Conservation (phyloP, 129 eudicot genomes). For the sunflower (Helianthus annuus) region HanXRQr2.0-SUNRISE NC_035447.2:75719813-75720312, state of each 20-base stretch:
- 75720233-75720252: too few relatives aligned
- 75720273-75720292: too few relatives aligned
- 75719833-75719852: constrained; percentile 95
- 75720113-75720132: constrained; percentile 45
- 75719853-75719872: constrained; percentile 85
- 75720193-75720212: background rate
- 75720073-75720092: constrained; percentile 90
- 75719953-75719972: too few relatives aligned
- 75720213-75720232: too few relatives aligned
- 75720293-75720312: too few relatives aligned
- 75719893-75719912: constrained; percentile 16
- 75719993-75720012: too few relatives aligned
- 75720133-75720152: constrained; percentile 6
- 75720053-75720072: constrained; percentile 93
- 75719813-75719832: constrained; percentile 73
- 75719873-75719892: constrained; percentile 99
- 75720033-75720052: constrained; percentile 98
- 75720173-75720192: constrained; percentile 25
- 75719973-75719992: background rate
- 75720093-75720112: constrained; percentile 64
- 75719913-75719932: background rate
- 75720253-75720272: too few relatives aligned
- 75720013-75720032: constrained; percentile 53
- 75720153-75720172: constrained; percentile 7
- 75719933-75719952: too few relatives aligned